Evolutionary conservation across 176 grass and related monocot genomes (phyloP).

Genomic region (Paspalum notatum): DNA sequence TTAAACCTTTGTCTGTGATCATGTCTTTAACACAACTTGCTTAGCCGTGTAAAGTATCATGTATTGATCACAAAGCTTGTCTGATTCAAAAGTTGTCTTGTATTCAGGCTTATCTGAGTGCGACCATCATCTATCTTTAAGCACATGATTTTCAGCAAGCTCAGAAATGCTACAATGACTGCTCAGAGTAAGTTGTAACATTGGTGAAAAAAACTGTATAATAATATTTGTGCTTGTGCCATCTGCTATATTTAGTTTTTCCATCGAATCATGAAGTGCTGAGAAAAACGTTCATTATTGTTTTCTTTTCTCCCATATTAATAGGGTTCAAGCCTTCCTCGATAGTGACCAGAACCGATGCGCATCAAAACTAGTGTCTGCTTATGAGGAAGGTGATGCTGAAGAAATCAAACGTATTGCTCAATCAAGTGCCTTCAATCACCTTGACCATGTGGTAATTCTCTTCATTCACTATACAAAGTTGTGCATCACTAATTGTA

Average conservation of each 20-base stretch:
- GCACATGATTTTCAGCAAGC: conserved; percentile 96
- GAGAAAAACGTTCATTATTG: background rate
- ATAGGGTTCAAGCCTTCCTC: conserved; percentile 84
- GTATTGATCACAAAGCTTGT: too few relatives aligned
- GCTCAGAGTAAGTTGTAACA: conserved; percentile 75
- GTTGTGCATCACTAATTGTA: background rate
- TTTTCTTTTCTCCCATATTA: too few relatives aligned
- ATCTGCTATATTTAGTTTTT: too few relatives aligned
- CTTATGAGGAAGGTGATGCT: conserved; percentile 85
- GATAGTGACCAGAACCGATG: conserved; percentile 85
- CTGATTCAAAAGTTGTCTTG: conserved; percentile 10
- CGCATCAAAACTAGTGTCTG: conserved; percentile 76
- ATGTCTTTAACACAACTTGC: background rate
- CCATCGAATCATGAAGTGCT: conserved; percentile 12
- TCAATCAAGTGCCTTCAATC: conserved; percentile 74
- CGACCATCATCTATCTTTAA: conserved; percentile 90
- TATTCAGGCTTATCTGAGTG: conserved; percentile 88
- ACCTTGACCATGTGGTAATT: conserved; percentile 93
- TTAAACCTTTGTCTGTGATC: background rate
- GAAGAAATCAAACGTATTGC: conserved; percentile 83
- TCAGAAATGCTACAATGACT: conserved; percentile 98
- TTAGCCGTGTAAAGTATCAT: background rate
- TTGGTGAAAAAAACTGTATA: conserved; percentile 8
- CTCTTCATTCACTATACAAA: background rate
- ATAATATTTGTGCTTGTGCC: conserved; percentile 16